These are phyloP conservation scores for slime mould (Dictyostelium discoideum) DNA, from an alignment of 78 protist genomes.

Conservation along the genomic window dicty_2.7 NC_007088.5:5084001-5084500, in stretches of 20 bases:
- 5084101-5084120: not conserved
- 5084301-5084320: not conserved
- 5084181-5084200: slow-evolving; percentile 47
- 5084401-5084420: slow-evolving; percentile 27
- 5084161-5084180: not conserved
- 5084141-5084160: not conserved
- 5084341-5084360: not conserved
- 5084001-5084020: not conserved
- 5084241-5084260: no score
- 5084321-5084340: not conserved
- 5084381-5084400: not conserved
- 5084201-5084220: slow-evolving; percentile 66
- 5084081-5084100: not conserved
- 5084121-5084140: slow-evolving; percentile 42
- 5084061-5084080: slow-evolving; percentile 31
- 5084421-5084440: slow-evolving; percentile 56
- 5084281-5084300: no score
- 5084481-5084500: slow-evolving; percentile 24
- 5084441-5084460: slow-evolving; percentile 47
- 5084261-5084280: no score
- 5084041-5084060: slow-evolving; percentile 36
- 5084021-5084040: not conserved
- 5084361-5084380: no score
- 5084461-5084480: slow-evolving; percentile 66
- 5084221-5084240: slow-evolving; percentile 76